phyloP scores from a whole-genome alignment of 352 stramenopile species.

The Plasmopara halstedii region DNA sequence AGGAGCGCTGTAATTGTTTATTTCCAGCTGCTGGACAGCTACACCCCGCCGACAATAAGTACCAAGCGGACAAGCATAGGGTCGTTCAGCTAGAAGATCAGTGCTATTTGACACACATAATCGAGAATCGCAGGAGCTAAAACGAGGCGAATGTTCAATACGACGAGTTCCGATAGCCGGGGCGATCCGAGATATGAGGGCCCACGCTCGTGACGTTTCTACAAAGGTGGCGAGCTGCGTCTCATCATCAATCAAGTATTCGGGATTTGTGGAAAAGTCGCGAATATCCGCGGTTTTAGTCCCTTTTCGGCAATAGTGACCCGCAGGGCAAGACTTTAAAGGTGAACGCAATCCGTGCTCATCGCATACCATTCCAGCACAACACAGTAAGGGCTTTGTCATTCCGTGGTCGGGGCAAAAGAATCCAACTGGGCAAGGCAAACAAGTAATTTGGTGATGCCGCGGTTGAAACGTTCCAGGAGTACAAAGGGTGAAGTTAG shows the following conservation, averaged over 20 bases:
- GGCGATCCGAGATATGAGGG: slow-evolving; percentile 29
- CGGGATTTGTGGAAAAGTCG: slow-evolving; percentile 52
- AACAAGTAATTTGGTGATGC: slow-evolving; percentile 62
- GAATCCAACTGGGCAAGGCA: slow-evolving; percentile 91
- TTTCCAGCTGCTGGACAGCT: slow-evolving; percentile 35
- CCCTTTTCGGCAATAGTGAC: slow-evolving; percentile 90
- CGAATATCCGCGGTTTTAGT: slow-evolving; percentile 81
- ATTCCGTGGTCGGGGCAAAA: slow-evolving; percentile 91
- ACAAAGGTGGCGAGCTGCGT: slow-evolving; percentile 59
- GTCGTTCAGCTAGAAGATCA: slow-evolving; percentile 77
- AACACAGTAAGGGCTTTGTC: slow-evolving; percentile 85
- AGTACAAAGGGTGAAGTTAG: slow-evolving; percentile 93
- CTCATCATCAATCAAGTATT: slow-evolving; percentile 56
- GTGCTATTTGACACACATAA: slow-evolving; percentile 45
- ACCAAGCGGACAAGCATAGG: slow-evolving; percentile 91
- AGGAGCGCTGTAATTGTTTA: slow-evolving; percentile 90
- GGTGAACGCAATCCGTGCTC: slow-evolving; percentile 75
- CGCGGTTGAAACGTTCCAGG: slow-evolving; percentile 92
- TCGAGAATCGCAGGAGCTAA: slow-evolving; percentile 34
- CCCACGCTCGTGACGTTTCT: slow-evolving; percentile 40
- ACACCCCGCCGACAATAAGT: slow-evolving; percentile 90
- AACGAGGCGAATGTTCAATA: slow-evolving; percentile 53
- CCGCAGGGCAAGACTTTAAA: slow-evolving; percentile 79
- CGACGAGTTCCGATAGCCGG: slow-evolving; percentile 51
- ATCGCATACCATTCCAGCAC: slow-evolving; percentile 90